Base-by-base conservation (phyloP, 2,329 filamentous ascomycete genomes). In the Aspergillus piperis region DNA sequence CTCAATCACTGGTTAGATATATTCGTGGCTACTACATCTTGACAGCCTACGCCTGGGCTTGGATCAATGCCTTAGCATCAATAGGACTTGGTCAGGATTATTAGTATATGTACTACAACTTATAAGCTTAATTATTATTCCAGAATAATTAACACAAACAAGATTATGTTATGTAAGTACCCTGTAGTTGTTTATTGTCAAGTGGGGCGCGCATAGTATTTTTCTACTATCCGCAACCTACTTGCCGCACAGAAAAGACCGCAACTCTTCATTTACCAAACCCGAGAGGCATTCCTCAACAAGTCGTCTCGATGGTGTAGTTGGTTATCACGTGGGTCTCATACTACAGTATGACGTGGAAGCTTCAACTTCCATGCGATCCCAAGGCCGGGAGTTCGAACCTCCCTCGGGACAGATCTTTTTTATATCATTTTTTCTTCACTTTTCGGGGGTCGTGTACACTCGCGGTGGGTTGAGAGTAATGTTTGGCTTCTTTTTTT, bases 281-380 rank as follows among this genome's bases (percentile, higher is more conserved):
- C 4, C 8, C 21, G 3, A 10, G 7, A 44, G 5, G 11, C 7
- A 1, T 8, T 13, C 10, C 5, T 42, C 39, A 32, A 55, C 53
- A 47, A 44, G 8, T 55, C n/a, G 53, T 55, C 53, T 55, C 42
- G 25, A 42, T 55, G 53, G 53, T 55, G 53, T 55, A 55, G 53
- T 50, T 55, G 53, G 53, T 55, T 55, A 55, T 55, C 53, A 55
- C 53, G 53, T 55, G 53, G 53, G 53, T 55, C 53, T 55, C 53
- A 55, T 55, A 55, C 30, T 27, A 32, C 6, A 32, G 42, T 55
- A 55, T 55, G 53, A 55, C 53, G 41, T 44, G 53, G 39, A 55
- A 47, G 39, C 23, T n/a, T 30, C 38, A 44, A 55, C 53, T 55
- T 55, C 39, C 39, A 8, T 25, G 53, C 21, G 17, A 55, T 55